Conservation (phyloP, 495 filamentous ascomycete genomes). For the Aspergillus asperescens region DNA sequence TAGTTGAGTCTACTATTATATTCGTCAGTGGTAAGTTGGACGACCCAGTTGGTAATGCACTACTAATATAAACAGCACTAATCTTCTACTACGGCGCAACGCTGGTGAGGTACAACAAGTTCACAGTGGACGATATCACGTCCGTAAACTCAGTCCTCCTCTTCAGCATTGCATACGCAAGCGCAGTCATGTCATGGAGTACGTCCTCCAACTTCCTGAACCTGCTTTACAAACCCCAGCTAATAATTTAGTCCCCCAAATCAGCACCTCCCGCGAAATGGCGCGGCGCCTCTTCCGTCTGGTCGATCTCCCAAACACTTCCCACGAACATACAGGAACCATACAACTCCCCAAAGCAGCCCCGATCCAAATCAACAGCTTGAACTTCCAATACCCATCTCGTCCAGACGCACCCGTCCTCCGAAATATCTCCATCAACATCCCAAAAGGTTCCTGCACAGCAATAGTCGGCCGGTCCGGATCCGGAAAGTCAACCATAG, state of each 20-base stretch:
- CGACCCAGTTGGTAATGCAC: neutral
- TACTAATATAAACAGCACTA: conserved; percentile 46
- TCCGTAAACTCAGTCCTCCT: conserved; percentile 77
- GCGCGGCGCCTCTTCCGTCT: conserved; percentile 72
- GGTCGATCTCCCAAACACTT: conserved; percentile 48
- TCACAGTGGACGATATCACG: conserved; percentile 54
- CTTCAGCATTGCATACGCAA: conserved; percentile 70
- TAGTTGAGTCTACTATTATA: conserved; percentile 62
- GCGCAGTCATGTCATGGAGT: conserved; percentile 60
- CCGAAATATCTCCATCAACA: conserved; percentile 52
- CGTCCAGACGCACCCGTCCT: conserved; percentile 51
- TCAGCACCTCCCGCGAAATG: conserved; percentile 64
- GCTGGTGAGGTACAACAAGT: conserved; percentile 47
- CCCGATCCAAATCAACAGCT: conserved; percentile 54
- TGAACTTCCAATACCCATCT: conserved; percentile 67
- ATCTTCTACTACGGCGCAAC: conserved; percentile 79
- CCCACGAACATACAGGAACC: conserved; percentile 55
- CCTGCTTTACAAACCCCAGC: no score
- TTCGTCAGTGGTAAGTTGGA: conserved; percentile 56
- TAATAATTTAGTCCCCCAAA: conserved; percentile 59
- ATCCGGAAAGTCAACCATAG: conserved; percentile 83
- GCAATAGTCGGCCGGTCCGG: conserved; percentile 82
- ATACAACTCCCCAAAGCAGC: conserved; percentile 45
- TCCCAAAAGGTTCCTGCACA: conserved; percentile 55
- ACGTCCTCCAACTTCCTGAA: conserved; percentile 13